Conservation (phyloP, 2,329 filamentous ascomycete species). For the Fusarium denticulatum region DNA sequence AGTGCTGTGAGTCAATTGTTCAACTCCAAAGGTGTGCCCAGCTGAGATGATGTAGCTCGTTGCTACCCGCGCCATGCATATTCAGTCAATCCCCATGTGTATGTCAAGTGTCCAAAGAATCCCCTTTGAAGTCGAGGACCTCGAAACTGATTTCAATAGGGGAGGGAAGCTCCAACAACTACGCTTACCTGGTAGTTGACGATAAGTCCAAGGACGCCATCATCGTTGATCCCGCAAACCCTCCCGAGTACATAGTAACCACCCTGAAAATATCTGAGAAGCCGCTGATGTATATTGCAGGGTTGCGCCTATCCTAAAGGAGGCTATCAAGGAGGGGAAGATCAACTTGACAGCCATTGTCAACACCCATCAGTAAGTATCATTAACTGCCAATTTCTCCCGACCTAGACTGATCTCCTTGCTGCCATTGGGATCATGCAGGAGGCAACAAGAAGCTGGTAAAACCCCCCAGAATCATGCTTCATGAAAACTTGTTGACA, state of each 20-base stretch:
- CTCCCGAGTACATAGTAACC: conserved; percentile 68
- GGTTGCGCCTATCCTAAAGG: conserved; percentile 73
- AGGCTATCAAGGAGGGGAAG: conserved; percentile 74
- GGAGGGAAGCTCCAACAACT: conserved; percentile 83
- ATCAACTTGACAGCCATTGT: conserved; percentile 90
- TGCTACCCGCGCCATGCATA: conserved; percentile 71
- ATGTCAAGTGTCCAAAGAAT: conserved; percentile 49
- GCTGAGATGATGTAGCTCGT: conserved; percentile 23
- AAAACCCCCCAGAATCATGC: conserved; percentile 38
- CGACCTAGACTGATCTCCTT: conserved; percentile 2
- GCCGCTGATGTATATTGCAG: conserved; percentile 49
- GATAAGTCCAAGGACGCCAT: conserved; percentile 81
- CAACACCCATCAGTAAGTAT: conserved; percentile 92
- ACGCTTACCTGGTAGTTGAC: conserved; percentile 83
- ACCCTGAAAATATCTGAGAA: conserved; percentile 39
- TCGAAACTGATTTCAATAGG: conserved; percentile 57
- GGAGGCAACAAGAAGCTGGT: conserved; percentile 90
- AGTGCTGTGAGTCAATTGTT: conserved; percentile 33
- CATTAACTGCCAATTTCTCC: background rate
- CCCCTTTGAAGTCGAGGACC: background rate
- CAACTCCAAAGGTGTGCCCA: background rate
- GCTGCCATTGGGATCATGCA: conserved; percentile 91
- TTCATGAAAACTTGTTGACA: background rate
- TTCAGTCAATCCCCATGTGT: conserved; percentile 92
- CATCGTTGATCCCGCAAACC: conserved; percentile 83